Percentiles rank a stretch among this genome's conserved stretches.
phyloP scores from a whole-genome alignment of 139 green algal genomes.

The Eudorina sp. region DNA sequence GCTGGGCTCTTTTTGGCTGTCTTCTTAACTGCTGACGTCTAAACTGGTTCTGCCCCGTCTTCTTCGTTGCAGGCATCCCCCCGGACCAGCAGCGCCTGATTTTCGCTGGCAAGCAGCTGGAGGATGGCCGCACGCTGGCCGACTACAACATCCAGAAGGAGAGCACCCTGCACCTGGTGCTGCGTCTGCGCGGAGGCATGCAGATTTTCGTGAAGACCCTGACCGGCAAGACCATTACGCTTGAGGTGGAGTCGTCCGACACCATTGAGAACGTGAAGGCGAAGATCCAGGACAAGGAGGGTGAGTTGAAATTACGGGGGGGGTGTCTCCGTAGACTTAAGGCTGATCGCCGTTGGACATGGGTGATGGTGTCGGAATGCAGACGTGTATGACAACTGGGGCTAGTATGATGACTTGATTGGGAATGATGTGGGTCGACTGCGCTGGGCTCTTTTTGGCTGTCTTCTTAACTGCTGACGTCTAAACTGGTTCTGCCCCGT shows the following conservation, averaged over 20 bases:
- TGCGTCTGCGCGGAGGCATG: constrained; percentile 84
- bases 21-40: background rate
- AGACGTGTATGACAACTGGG: no score
- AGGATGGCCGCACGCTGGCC: constrained; percentile 92
- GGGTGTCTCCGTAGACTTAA: no score
- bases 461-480: no score
- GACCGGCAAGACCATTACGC: constrained; percentile 95
- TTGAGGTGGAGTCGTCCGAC: constrained; percentile 88
- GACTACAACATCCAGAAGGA: constrained; percentile 98
- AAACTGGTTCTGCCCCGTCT: no score
- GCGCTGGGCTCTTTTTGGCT: no score
- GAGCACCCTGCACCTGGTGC: constrained; percentile 87
- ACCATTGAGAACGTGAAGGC: constrained; percentile 87
- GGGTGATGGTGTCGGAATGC: no score
- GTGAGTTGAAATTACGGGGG: constrained; percentile 19
- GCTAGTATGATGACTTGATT: no score
- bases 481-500: background rate
- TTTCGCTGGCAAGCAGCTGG: constrained; percentile 97
- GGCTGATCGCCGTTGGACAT: no score
- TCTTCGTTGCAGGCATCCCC: constrained; percentile 78
- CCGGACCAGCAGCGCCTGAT: constrained; percentile 96
- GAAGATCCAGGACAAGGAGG: constrained; percentile 79
- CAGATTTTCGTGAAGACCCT: constrained; percentile 95
- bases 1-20: background rate
- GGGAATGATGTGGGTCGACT: no score